Conservation (phyloP, 2,329 filamentous ascomycete species). For the Cladosporium sp. region DNA sequence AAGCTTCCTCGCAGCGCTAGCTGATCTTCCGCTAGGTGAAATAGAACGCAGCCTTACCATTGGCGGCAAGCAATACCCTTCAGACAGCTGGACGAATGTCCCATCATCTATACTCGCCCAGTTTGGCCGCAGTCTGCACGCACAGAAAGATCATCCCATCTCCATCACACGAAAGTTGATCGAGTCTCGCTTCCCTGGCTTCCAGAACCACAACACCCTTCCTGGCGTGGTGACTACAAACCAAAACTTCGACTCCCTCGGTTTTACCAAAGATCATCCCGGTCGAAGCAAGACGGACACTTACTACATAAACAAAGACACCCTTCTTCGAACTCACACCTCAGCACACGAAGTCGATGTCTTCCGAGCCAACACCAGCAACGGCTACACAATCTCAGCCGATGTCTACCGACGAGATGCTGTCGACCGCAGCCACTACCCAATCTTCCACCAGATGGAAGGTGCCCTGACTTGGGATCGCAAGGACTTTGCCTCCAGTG, state of each 20-base stretch:
- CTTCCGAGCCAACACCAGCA: slow-evolving; percentile 66
- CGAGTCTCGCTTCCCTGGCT: slow-evolving; percentile 79
- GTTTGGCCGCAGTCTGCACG: slow-evolving; percentile 74
- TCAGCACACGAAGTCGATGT: slow-evolving; percentile 86
- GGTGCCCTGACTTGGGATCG: slow-evolving; percentile 87
- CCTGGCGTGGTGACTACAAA: slow-evolving; percentile 77
- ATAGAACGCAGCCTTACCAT: slow-evolving; percentile 40
- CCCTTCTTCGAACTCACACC: slow-evolving; percentile 86
- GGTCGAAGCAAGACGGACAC: slow-evolving; percentile 86
- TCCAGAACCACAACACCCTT: slow-evolving; percentile 71
- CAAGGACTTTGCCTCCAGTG: slow-evolving; percentile 46
- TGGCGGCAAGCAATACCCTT: slow-evolving; percentile 59
- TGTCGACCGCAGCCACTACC: slow-evolving; percentile 91
- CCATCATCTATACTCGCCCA: slow-evolving; percentile 70
- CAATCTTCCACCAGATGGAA: slow-evolving; percentile 98
- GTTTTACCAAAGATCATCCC: slow-evolving; percentile 82
- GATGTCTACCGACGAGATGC: slow-evolving; percentile 96
- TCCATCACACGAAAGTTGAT: slow-evolving; percentile 88
- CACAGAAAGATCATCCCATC: slow-evolving; percentile 86
- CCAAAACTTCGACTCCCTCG: slow-evolving; percentile 96
- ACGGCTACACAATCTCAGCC: slow-evolving; percentile 84
- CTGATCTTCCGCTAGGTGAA: slow-evolving; percentile 1
- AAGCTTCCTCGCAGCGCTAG: not conserved
- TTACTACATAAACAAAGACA: slow-evolving; percentile 85
- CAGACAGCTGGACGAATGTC: slow-evolving; percentile 82